Evolutionary conservation across 2,329 filamentous ascomycete genomes (phyloP).

Genomic region (Pyrenochaeta sp.): DNA sequence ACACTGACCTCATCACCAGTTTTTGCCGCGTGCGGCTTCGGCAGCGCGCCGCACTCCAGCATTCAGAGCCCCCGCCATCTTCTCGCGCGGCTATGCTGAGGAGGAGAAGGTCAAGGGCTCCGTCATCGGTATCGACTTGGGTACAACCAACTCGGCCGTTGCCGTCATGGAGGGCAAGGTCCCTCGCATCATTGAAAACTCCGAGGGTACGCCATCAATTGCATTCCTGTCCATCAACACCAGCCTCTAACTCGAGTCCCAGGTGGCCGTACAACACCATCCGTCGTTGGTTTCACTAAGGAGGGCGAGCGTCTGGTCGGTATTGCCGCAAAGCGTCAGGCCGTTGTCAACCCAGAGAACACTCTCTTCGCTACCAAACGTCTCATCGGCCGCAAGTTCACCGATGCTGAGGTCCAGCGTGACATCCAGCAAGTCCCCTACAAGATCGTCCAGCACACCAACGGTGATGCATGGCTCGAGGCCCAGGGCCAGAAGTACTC

Average conservation of each 20-base stretch:
- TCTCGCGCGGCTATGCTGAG: constrained; percentile 77
- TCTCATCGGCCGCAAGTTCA: constrained; percentile 97
- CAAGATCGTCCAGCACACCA: constrained; percentile 97
- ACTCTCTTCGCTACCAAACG: constrained; percentile 98
- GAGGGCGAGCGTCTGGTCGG: constrained; percentile 95
- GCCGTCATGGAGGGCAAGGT: constrained; percentile 97
- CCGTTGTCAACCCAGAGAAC: constrained; percentile 98
- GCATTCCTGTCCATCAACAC: constrained; percentile 4
- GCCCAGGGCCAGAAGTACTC: constrained; percentile 95
- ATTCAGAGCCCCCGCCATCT: constrained; percentile 74
- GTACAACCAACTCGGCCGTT: constrained; percentile 97
- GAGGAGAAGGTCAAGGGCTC: constrained; percentile 89
- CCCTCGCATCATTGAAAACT: constrained; percentile 96
- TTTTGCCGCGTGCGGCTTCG: constrained; percentile 77
- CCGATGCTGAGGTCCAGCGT: constrained; percentile 89
- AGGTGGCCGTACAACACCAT: constrained; percentile 91
- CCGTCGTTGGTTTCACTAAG: constrained; percentile 93
- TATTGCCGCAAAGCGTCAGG: constrained; percentile 97
- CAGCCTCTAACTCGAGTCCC: constrained; percentile 17
- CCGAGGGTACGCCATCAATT: constrained; percentile 72
- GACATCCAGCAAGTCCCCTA: constrained; percentile 98
- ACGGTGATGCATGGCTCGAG: constrained; percentile 95
- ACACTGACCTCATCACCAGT: constrained; percentile 44
- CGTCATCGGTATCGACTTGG: constrained; percentile 98
- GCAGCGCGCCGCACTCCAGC: constrained; percentile 70